Conservation (phyloP, 306 rosid genomes). For the Gastrolobium bilobum region DNA sequence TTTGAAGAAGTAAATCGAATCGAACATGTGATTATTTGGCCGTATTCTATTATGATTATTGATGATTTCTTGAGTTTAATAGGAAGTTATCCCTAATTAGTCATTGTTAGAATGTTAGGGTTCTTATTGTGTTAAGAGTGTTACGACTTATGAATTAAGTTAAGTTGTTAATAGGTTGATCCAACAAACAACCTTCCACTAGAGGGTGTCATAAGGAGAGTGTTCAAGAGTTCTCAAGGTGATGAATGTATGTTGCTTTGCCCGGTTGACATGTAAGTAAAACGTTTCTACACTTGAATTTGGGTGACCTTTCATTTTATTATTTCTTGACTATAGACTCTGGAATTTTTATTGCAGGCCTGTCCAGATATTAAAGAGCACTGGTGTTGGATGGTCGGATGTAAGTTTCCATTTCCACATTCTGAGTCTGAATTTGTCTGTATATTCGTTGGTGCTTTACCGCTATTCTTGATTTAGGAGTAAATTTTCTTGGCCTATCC, state of each 20-base stretch:
- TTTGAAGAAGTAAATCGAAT: neutral
- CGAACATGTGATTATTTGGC: neutral
- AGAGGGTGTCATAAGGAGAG: conserved; percentile 87
- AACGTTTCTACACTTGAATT: neutral
- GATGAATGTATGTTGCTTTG: conserved; percentile 88
- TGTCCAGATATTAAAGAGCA: conserved; percentile 82
- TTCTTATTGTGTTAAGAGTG: conserved; percentile 1
- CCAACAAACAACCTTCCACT: conserved; percentile 76
- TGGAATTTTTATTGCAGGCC: conserved; percentile 72
- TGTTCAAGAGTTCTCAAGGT: conserved; percentile 80
- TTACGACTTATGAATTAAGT: conserved; percentile 37
- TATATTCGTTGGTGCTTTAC: conserved; percentile 22
- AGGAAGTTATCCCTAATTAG: neutral
- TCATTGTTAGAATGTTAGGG: conserved; percentile 23
- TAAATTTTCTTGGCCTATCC: neutral
- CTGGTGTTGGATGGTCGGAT: conserved; percentile 89
- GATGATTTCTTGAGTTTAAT: conserved; percentile 12
- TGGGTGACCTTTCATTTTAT: conserved; percentile 2
- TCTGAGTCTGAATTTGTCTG: conserved; percentile 41
- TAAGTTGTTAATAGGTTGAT: conserved; percentile 71
- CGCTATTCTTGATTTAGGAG: conserved; percentile 28
- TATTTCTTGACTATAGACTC: conserved; percentile 25
- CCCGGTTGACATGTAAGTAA: conserved; percentile 91
- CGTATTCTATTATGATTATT: too few relatives aligned
- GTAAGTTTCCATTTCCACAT: conserved; percentile 64